A percentile compares a stretch with the other conserved stretches of the same genome.
Evolutionary conservation across 78 protist genomes (phyloP).

Genomic region (Chrysochromulina tobinii): DNA sequence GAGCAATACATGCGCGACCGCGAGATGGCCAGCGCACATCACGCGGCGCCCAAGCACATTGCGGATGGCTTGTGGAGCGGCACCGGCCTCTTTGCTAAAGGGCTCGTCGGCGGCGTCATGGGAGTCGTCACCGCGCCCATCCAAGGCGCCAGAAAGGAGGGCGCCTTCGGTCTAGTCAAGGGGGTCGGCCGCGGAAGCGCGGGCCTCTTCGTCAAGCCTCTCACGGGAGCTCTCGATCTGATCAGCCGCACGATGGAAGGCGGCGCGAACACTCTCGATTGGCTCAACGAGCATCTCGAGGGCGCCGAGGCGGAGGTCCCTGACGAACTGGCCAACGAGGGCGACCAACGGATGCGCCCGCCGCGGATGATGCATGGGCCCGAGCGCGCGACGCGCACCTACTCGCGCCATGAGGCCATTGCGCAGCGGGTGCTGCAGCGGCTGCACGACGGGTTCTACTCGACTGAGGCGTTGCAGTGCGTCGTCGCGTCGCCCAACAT

Average conservation of each 20-base stretch:
- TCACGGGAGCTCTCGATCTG: not conserved
- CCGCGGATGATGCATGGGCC: constrained; percentile 2
- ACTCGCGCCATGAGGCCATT: not conserved
- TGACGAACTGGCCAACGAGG: not conserved
- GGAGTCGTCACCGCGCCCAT: not conserved
- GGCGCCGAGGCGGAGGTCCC: not conserved
- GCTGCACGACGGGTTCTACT: not conserved
- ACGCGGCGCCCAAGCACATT: not conserved
- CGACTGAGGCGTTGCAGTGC: not conserved
- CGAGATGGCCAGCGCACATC: not conserved
- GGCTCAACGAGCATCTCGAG: not conserved
- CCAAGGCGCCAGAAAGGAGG: not conserved
- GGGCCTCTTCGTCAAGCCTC: not conserved
- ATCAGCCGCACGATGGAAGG: not conserved
- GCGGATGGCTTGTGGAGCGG: not conserved
- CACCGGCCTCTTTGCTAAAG: not conserved
- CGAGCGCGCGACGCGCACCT: not conserved
- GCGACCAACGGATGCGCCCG: not conserved
- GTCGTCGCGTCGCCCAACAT: not conserved
- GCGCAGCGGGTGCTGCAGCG: not conserved
- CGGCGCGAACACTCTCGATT: not conserved
- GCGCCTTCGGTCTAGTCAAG: not conserved
- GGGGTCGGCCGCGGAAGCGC: not conserved
- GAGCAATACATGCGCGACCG: not conserved
- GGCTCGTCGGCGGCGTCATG: not conserved